A percentile compares a stretch with the other conserved stretches of the same genome.
These are phyloP conservation scores for Colletotrichum sansevieriae DNA, from an alignment of 2,329 filamentous ascomycete species.

Conservation along the genomic window DNA sequence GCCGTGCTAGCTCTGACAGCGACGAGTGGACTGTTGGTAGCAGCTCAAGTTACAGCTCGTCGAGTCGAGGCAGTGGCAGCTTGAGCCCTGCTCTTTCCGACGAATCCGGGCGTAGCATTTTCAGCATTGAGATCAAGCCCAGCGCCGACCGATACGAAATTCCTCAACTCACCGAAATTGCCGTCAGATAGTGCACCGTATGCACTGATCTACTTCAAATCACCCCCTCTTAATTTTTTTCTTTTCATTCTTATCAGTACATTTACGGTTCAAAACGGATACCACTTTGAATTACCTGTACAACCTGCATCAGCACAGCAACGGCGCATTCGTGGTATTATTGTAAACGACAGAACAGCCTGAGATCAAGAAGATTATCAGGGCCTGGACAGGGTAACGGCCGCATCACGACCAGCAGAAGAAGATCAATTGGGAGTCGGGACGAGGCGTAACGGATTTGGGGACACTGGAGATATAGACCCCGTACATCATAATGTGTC, in stretches of 20 bases:
- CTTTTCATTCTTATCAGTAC: slow-evolving; percentile 38
- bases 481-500: slow-evolving; percentile 39
- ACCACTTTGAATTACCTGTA: slow-evolving; percentile 41
- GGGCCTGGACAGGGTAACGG: slow-evolving; percentile 37
- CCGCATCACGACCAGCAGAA: slow-evolving; percentile 35
- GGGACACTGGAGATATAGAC: slow-evolving; percentile 36
- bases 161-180: slow-evolving; percentile 59
- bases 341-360: slow-evolving; percentile 39
- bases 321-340: slow-evolving; percentile 41
- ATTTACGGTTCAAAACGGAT: slow-evolving; percentile 37
- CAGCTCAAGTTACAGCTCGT: slow-evolving; percentile 76
- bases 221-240: slow-evolving; percentile 3
- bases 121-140: slow-evolving; percentile 51
- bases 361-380: slow-evolving; percentile 20
- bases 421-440: slow-evolving; percentile 34
- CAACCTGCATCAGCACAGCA: slow-evolving; percentile 44
- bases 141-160: slow-evolving; percentile 52
- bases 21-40: slow-evolving; percentile 94
- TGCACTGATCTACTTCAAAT: neutral
- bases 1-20: slow-evolving; percentile 67
- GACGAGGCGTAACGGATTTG: slow-evolving; percentile 21
- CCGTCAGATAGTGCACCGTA: slow-evolving; percentile 50
- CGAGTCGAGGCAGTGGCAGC: slow-evolving; percentile 50
- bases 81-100: slow-evolving; percentile 63
- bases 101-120: slow-evolving; percentile 46